Conservation (phyloP, 352 stramenopile species). For the Phytopythium litorale region DNA sequence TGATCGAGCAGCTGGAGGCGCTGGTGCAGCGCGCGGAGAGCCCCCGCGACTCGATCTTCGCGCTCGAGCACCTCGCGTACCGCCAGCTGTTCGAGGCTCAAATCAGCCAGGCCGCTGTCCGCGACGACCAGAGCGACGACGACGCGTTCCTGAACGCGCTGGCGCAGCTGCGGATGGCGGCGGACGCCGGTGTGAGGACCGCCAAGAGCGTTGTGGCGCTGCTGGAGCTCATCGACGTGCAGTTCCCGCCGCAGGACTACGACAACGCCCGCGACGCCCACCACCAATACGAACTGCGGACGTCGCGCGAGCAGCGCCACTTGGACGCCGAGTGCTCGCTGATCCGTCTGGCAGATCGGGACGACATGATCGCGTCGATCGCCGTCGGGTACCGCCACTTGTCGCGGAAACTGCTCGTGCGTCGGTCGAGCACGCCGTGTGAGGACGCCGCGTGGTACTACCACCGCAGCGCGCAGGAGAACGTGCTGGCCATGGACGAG, state of each 20-base stretch:
- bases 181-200: slow-evolving; percentile 34
- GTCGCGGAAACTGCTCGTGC: slow-evolving; percentile 23
- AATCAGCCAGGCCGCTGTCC: background rate
- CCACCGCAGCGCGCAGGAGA: slow-evolving; percentile 52
- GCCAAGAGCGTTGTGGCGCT: slow-evolving; percentile 44
- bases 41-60: slow-evolving; percentile 41
- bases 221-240: slow-evolving; percentile 52
- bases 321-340: slow-evolving; percentile 31
- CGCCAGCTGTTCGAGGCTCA: slow-evolving; percentile 54
- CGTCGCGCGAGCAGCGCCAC: slow-evolving; percentile 23
- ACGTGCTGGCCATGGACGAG: slow-evolving; percentile 45
- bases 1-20: slow-evolving; percentile 26
- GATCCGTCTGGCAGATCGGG: slow-evolving; percentile 17
- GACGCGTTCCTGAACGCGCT: slow-evolving; percentile 40
- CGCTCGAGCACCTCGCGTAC: slow-evolving; percentile 55
- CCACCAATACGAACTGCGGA: slow-evolving; percentile 11
- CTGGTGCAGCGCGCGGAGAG: slow-evolving; percentile 19
- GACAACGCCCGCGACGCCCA: slow-evolving; percentile 10
- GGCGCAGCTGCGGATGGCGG: slow-evolving; percentile 34
- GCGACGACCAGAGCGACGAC: slow-evolving; percentile 9
- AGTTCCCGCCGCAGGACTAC: slow-evolving; percentile 15
- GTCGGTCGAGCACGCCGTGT: slow-evolving; percentile 16
- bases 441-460: slow-evolving; percentile 40
- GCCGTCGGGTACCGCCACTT: slow-evolving; percentile 51
- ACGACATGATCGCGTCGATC: slow-evolving; percentile 59